Percentiles rank a stretch among this genome's conserved stretches.
Evolutionary conservation across 78 protist genomes (phyloP).

Genomic region (Protostelium mycophagum): DNA sequence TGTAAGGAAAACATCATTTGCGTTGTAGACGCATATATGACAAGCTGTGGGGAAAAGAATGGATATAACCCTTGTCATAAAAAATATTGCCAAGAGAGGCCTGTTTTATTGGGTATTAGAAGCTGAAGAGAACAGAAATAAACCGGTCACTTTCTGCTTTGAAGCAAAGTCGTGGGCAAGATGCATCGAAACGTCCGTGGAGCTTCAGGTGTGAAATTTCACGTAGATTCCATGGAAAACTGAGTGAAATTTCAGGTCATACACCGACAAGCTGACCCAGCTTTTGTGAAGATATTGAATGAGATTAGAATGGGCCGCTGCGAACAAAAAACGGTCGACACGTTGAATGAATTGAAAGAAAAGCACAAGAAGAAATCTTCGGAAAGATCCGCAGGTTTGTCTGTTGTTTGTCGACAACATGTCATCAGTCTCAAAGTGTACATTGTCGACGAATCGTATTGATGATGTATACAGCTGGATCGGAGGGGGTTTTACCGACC

Average conservation of each 20-base stretch:
- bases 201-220: background rate
- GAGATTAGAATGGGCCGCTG: background rate
- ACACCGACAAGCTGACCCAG: background rate
- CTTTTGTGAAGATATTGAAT: background rate
- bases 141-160: background rate
- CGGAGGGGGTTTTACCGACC: background rate
- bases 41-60: too few relatives aligned
- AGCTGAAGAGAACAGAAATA: too few relatives aligned
- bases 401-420: too few relatives aligned
- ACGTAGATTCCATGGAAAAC: background rate
- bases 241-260: background rate
- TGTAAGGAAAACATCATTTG: too few relatives aligned
- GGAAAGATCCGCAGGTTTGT: background rate
- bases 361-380: background rate
- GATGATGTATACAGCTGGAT: too few relatives aligned
- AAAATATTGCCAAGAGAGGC: too few relatives aligned
- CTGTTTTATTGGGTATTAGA: too few relatives aligned
- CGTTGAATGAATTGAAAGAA: background rate
- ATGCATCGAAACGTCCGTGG: background rate
- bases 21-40: too few relatives aligned
- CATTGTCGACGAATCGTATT: too few relatives aligned
- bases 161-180: background rate
- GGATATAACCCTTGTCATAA: too few relatives aligned
- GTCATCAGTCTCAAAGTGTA: too few relatives aligned
- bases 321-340: background rate